phyloP scores from a whole-genome alignment of 1,284 basidiomycete genomes.

The Laetiporus sulphureus region DNA sequence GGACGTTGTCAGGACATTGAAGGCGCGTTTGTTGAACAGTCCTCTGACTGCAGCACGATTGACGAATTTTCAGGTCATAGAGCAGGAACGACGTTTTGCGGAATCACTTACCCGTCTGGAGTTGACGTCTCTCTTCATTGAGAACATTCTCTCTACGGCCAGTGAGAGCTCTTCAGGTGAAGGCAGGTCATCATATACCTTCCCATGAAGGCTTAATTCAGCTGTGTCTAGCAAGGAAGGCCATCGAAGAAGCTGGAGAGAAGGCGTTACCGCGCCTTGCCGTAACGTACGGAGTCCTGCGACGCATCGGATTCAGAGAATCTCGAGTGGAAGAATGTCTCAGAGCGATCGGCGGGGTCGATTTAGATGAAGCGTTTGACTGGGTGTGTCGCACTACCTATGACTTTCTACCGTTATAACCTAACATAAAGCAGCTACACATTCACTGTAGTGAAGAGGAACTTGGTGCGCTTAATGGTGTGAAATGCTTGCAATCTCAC shows the following conservation, averaged over 20 bases:
- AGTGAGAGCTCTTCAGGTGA: conserved; percentile 31
- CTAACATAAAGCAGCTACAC: conserved; percentile 9
- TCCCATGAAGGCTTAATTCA: conserved; percentile 1
- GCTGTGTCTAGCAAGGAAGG: conserved; percentile 28
- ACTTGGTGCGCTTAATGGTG: conserved; percentile 26
- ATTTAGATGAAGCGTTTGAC: conserved; percentile 87
- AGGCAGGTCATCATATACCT: neutral
- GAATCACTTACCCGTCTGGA: conserved; percentile 61
- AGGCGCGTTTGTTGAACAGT: conserved; percentile 35
- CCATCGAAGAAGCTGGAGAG: conserved; percentile 54
- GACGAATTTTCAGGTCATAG: conserved; percentile 53
- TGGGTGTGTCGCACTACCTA: conserved; percentile 56
- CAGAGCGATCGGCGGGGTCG: conserved; percentile 52
- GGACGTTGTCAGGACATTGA: conserved; percentile 69
- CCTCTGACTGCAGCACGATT: neutral
- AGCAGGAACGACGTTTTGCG: conserved; percentile 77
- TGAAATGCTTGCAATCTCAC: too few species aligned
- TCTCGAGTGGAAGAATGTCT: conserved; percentile 69
- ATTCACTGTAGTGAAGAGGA: conserved; percentile 54
- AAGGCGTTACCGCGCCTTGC: conserved; percentile 70
- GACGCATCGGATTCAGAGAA: conserved; percentile 77
- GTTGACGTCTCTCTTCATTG: conserved; percentile 52
- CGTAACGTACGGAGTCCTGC: conserved; percentile 78
- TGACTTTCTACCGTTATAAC: neutral
- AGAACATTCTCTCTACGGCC: conserved; percentile 51